Evolutionary conservation across 371 early-diverging fungal species (phyloP).

Genomic region (Apophysomyces ossiformis): DNA sequence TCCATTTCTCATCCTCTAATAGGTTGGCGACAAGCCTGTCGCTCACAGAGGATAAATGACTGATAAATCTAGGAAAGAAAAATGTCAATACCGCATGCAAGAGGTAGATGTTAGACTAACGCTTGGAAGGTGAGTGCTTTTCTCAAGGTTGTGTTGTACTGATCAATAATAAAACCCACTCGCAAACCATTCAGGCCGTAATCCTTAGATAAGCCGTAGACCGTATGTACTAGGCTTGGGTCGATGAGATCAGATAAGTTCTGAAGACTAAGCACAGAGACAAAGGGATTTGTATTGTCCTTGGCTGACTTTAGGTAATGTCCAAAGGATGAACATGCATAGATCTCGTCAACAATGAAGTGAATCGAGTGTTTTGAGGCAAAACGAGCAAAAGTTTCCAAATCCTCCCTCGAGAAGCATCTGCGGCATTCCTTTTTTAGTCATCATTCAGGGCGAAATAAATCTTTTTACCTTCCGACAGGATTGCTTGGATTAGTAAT

Average conservation of each 20-base stretch:
- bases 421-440: conserved; percentile 16
- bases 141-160: conserved; percentile 58
- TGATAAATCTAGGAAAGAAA: conserved; percentile 44
- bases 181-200: conserved; percentile 77
- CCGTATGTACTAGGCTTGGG: conserved; percentile 64
- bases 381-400: conserved; percentile 64
- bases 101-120: conserved; percentile 19
- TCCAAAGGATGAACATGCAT: conserved; percentile 72
- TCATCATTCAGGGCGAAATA: background rate
- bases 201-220: conserved; percentile 83
- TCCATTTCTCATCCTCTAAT: conserved; percentile 56
- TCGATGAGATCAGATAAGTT: conserved; percentile 65
- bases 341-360: conserved; percentile 83
- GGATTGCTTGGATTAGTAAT: conserved; percentile 79
- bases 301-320: conserved; percentile 28
- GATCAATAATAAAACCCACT: conserved; percentile 67
- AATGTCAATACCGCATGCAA: background rate
- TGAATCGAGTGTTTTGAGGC: conserved; percentile 69
- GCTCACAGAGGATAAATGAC: conserved; percentile 56
- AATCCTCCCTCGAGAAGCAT: conserved; percentile 53
- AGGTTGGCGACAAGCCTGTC: conserved; percentile 62
- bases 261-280: conserved; percentile 58
- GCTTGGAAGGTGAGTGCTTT: conserved; percentile 43
- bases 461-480: conserved; percentile 44
- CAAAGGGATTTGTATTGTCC: conserved; percentile 41